Conservation (phyloP, 75 land plant species). For the Picea sitchensis region DNA sequence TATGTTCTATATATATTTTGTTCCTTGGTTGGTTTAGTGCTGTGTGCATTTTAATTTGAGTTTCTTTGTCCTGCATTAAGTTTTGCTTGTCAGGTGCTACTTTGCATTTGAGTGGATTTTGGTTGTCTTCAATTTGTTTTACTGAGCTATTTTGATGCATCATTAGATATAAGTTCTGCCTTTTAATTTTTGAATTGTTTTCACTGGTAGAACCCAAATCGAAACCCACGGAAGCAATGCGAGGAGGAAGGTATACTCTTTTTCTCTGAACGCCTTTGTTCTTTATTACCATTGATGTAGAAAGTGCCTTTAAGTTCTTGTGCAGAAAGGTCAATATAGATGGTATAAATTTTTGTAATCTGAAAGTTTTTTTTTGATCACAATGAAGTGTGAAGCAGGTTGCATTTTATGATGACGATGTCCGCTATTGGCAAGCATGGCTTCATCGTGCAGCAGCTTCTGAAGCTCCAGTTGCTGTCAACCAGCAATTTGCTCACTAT, state of each 20-base stretch:
- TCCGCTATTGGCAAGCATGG: constrained; percentile 98
- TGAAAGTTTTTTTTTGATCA: constrained; percentile 10
- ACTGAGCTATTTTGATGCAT: constrained; percentile 1
- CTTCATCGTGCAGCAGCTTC: constrained; percentile 89
- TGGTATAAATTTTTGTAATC: constrained; percentile 3
- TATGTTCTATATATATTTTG: not conserved
- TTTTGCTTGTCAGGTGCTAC: not conserved
- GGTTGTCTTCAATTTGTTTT: not conserved
- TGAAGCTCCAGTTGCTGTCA: constrained; percentile 74
- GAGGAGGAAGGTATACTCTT: constrained; percentile 81
- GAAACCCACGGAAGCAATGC: constrained; percentile 86
- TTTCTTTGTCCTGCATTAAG: not conserved
- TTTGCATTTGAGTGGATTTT: not conserved
- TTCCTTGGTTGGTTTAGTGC: constrained; percentile 2
- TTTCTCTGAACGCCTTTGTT: not conserved
- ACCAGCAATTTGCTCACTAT: constrained; percentile 60
- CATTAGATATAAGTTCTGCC: not conserved
- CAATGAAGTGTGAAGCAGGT: constrained; percentile 93
- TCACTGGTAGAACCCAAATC: constrained; percentile 51
- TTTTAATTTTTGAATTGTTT: constrained; percentile 4
- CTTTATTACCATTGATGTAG: not conserved
- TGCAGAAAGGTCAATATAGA: not conserved
- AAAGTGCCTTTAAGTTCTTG: not conserved
- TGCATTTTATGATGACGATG: constrained; percentile 96
- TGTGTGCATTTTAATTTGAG: constrained; percentile 2